Evolutionary conservation across 2,329 filamentous ascomycete genomes (phyloP), one percentile per base, ranked within the genome.

Genomic region (Fusarium nodosum): DNA sequence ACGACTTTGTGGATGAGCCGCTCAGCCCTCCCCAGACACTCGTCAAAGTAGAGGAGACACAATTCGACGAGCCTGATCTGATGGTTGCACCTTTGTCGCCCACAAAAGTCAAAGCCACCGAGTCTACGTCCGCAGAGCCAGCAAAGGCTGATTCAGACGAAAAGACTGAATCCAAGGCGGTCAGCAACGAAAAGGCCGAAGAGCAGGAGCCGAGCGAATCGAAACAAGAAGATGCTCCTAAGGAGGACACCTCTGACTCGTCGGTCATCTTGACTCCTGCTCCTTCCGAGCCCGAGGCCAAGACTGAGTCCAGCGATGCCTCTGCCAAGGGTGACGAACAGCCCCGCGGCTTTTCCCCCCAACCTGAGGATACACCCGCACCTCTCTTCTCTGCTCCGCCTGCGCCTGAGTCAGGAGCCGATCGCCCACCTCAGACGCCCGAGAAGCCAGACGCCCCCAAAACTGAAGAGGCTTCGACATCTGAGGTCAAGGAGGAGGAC

Each of bases 1-100:
- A 91, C 53, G 90, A 93, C 61, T 92, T 94, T 75, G 90, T 94
- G 22, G 91, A 94, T 66, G 91, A 94, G 77, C 91, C 92, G 4
- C 82, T 93, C 20, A 91, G 88, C 69, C 92, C 91, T 5, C 88
- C 88, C 4, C 83, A 85, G 7, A 84, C 95, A 11, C 84, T 88
- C 20, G 83, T 91, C 64, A 87, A 85, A 45, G 78, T 85, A 7
- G 86, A 86, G 15, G 80, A 84, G 59, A 79, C 80, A 38, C 80
- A 82, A 3, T 85, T 87, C 58, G 85, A 86, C n/a, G 86, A 88
- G 22, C 82, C 84, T 0, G 85, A 87, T 30, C 77, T 89, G 51
- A 78, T 88, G 4, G 87, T 89, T 47, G 82, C 85, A 15, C 88
- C 87, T 1, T 78, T 90, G 10, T 90, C 87, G 0, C 87, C 88